phyloP scores from a whole-genome alignment of 1,139 yeast genomes.

The Insectozyma bohioensis region DNA sequence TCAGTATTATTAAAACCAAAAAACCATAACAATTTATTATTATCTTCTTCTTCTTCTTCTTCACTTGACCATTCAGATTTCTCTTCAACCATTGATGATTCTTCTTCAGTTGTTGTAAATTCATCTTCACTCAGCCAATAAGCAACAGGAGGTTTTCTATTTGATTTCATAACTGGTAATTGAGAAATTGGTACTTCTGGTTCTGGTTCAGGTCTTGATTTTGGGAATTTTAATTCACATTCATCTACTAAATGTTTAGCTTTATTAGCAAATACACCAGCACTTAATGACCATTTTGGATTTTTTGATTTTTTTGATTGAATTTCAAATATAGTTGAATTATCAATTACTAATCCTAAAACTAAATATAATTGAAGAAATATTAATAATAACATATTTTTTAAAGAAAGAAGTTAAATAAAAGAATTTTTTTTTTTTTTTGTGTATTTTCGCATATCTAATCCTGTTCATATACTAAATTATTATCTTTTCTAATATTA shows the following conservation, averaged over 20 bases:
- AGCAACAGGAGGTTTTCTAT: neutral
- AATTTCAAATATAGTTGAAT: conserved; percentile 1
- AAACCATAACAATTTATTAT: conserved; percentile 10
- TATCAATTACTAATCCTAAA: too few relatives aligned
- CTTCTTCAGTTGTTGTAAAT: neutral
- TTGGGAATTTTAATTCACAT: conserved; percentile 5
- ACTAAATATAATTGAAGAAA: neutral
- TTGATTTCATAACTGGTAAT: neutral
- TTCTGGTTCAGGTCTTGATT: conserved; percentile 2
- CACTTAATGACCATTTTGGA: conserved; percentile 13
- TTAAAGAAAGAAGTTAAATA: neutral
- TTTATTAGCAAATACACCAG: conserved; percentile 13
- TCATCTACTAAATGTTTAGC: conserved; percentile 6
- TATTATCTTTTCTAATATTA: conserved; percentile 38
- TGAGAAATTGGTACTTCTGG: conserved; percentile 3
- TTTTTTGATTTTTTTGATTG: conserved; percentile 5
- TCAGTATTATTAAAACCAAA: conserved; percentile 5
- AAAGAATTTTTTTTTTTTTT: neutral
- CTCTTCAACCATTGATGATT: conserved; percentile 1
- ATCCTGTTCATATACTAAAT: conserved; percentile 43
- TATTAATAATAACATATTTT: too few relatives aligned
- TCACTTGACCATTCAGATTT: conserved; percentile 3
- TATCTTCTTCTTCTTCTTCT: conserved; percentile 3
- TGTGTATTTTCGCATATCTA: conserved; percentile 3
- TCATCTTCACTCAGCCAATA: conserved; percentile 7